Evolutionary conservation across 1,284 basidiomycete genomes (phyloP), one percentile per base, ranked within the genome.

Genomic region (Apiotrichum porosum): DNA sequence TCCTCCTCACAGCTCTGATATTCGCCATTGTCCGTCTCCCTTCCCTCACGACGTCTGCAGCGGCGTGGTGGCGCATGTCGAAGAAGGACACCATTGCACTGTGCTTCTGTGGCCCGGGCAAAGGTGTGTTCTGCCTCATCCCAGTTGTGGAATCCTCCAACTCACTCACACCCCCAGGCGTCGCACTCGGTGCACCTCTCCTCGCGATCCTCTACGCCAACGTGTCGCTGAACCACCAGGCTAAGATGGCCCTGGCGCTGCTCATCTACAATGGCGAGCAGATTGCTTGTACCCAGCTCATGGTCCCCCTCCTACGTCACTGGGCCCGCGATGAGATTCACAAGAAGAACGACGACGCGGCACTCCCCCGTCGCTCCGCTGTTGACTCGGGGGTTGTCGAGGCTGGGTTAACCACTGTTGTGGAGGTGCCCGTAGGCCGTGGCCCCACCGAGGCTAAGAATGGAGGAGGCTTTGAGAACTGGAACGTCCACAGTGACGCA

Each of bases 21-120:
- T 66, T 66, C 43, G 39, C 49, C 24, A 12, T 63, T 17, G 61
- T 61, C 8, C 66, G 68, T 9, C 51, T 56, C 0, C 60, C 60
- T 0, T 30, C 36, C 8, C 19, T 46, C 15, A 36, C 44, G 0
- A 39, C 42, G 3, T 32, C 34, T 4, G 37, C 37, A 17, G 47
- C 53, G 14, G 14, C 51, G 3, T 56, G 50, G 47, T 47, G 47
- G 38, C 54, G 51, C n/a, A 47, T 57, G 36, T 40, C 30, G 32
- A 54, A 54, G 38, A 36, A 45, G n/a, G 60, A 61, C 37, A 48
- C 51, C 3, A 53, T 59, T 10, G 44, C 54, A 18, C 42, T 59
- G 3, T 51, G 53, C 17, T 61, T 61, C 42, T 61, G 60, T 41
- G 53, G 46, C 13, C 57, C 60, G 4, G 57, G 54, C 0, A 61